Base-by-base conservation (phyloP, 1,284 basidiomycete species). In the Ceraceosorus bombacis region DNA sequence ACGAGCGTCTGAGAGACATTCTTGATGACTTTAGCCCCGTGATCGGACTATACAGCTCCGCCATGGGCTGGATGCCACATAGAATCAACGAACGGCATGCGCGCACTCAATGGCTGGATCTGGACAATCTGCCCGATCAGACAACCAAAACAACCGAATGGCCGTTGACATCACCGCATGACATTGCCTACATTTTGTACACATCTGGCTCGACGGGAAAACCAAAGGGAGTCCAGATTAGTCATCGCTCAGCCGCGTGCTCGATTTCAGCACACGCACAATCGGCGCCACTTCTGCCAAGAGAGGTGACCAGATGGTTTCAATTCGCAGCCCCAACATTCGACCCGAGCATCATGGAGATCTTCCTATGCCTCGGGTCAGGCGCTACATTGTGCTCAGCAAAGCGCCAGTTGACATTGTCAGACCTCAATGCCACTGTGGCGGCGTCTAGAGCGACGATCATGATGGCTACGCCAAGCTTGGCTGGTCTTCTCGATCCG, bases 201-300 rank as follows among this genome's bases (percentile, higher is more conserved):
- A 70, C 92, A 13, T 94, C 91, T 41, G 92, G 92, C 54, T 94
- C 90, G 5, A 96, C 92, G 13, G 92, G 92, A 41, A 93, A 91
- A 80, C 94, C 94, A 64, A 98, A 97, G 81, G 93, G 93, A 78
- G 89, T 97, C 62, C 27, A 27, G 27, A 27, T 27, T 3, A 27
- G 27, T 27, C 27, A 62, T n/a, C 36, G 55, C 41, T 57, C 60
- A 17, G 56, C 56, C 10, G 54, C 48, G 5, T 36, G 41, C 10
- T 62, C 60, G 36, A 62, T 62, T 41, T 51, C 58, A 12, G 39
- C 61, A 9, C 61, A 63, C 40, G 55, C 55, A 39, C 38, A 54
- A 54, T 13, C 12, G 54, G n/a, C n/a, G 4, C 9, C 10, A 2
- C 27, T 27, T 12, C 13, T 10, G 50, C 50, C 13, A 12, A 40